Base-by-base conservation (phyloP, 176 grass and related monocot species). In the Bonia amplexicaulis region DNA sequence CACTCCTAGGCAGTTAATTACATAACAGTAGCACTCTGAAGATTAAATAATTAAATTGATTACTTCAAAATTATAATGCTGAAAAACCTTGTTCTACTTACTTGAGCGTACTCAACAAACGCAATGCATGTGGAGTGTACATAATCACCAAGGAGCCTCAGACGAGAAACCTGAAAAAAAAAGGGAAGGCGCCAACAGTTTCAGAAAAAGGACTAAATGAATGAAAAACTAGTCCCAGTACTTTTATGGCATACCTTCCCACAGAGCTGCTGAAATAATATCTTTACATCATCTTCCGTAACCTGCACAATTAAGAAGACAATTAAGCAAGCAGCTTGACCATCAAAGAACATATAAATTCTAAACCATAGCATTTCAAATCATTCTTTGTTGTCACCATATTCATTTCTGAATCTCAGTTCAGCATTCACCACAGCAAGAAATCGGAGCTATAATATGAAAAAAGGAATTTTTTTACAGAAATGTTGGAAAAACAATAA, bases 51-150 rank as follows among this genome's bases (percentile, higher is more conserved):
- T 64, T 66, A 67, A 63, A 48, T 35, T 57, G 54, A 48, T 49
- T 22, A 54, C 26, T 80, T 66, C 10, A 75, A 65, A 37, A 62
- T 22, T 71, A 70, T 44, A 84, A 17, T 26, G 54, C 45, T 23
- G 23, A 74, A 76, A 76, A n/a, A 65, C 23, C 53, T 53, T 33
- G 27, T 49, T 82, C 49, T 77, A 86, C 89, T 97, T 85, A 98
- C 95, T 64, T 88, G 89, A 90, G 80, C 85, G 90, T 95, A 97
- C 81, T 95, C 95, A 87, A 98, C 93, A 89, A 98, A 98, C 22
- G 93, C 95, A 90, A 98, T 98, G 77, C 91, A 90, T 33, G 93
- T 95, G 53, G 91, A 95, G 73, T 98, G 95, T 66, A 95, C 84
- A 72, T 86, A 93, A 86, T 98, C 95, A 68, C 93, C 93, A 88